Conservation (phyloP, 2,329 filamentous ascomycete genomes). For the Alternaria atra region DNA sequence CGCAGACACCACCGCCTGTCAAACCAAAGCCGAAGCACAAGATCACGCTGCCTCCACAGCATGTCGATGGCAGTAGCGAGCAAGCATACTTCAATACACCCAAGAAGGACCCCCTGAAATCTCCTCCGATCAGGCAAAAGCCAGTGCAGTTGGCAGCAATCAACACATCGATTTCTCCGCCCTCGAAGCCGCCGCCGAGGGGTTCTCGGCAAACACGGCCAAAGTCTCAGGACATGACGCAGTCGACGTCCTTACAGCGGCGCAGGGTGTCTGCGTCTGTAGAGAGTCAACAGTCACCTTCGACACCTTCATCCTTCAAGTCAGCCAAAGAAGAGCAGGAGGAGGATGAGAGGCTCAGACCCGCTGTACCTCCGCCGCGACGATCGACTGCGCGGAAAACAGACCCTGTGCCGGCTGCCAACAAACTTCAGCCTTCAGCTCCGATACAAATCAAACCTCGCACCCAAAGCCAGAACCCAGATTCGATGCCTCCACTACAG, state of each 20-base stretch:
- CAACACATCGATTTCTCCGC: slow-evolving; percentile 26
- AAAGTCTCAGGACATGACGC: slow-evolving; percentile 35
- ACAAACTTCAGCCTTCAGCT: slow-evolving; percentile 24
- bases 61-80: slow-evolving; percentile 25
- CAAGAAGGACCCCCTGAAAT: slow-evolving; percentile 36
- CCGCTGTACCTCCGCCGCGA: slow-evolving; percentile 48
- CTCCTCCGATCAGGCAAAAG: slow-evolving; percentile 38
- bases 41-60: slow-evolving; percentile 24
- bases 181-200: slow-evolving; percentile 32
- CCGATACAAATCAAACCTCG: slow-evolving; percentile 41
- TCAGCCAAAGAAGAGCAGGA: slow-evolving; percentile 49
- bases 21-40: slow-evolving; percentile 45
- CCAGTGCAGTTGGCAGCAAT: slow-evolving; percentile 31
- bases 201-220: slow-evolving; percentile 29
- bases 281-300: slow-evolving; percentile 37
- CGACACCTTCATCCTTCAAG: slow-evolving; percentile 46
- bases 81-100: slow-evolving; percentile 26
- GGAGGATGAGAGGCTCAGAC: slow-evolving; percentile 41
- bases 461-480: slow-evolving; percentile 43
- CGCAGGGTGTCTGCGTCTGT: slow-evolving; percentile 38
- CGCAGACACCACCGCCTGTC: slow-evolving; percentile 36
- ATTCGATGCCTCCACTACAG: slow-evolving; percentile 33
- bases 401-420: slow-evolving; percentile 13
- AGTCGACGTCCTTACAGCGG: slow-evolving; percentile 26
- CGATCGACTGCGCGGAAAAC: slow-evolving; percentile 34